Evolutionary conservation across 352 stramenopile species (phyloP), one percentile per base, ranked within the genome.

Genomic region (Phytophthora fragariaefolia): DNA sequence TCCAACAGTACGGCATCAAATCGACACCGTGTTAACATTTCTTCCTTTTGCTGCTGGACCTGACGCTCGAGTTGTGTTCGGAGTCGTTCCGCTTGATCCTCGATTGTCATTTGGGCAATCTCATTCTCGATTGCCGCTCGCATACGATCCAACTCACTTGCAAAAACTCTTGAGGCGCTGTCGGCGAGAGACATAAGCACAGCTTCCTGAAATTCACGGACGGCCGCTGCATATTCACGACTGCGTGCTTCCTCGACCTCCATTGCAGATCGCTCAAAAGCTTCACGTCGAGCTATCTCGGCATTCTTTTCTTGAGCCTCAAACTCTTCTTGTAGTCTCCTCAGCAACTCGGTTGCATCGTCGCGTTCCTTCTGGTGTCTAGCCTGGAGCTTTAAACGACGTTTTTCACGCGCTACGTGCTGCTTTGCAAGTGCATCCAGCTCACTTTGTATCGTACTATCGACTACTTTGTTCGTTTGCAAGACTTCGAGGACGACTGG

Each of bases 1-100:
- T 85, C 54, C 2, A 68, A 12, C n/a, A 90, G 58, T 17, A 80
- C 73, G 2, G 36, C 15, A 24, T 12, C 15, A 55, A 74, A 74
- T 0, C 20, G 56, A 47, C 45, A 43, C 4, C 40, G 56, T n/a
- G 58, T 48, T 2, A 58, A 27, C 2, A 10, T 10, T 12, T 61
- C 38, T 50, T 69, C 56, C 6, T 53, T 56, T 9, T 78, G 50
- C 22, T 69, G 15, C 7, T 34, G 47, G 18, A 58, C n/a, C 22
- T 59, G 42, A 12, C 48, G 40, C 15, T 73, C 52, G 20, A 68
- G 12, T 42, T 65, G 8, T 23, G 66, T 60, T 58, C 73, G 55
- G 18, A 60, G 58, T 13, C 38, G 54, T n/a, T 73, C 62, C 23
- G 60, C 40, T 45, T 69, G 40, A 49, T 83, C 56, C 3, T 74